phyloP scores from a whole-genome alignment of 1,284 basidiomycete species.

The Marasmius oreades region DNA sequence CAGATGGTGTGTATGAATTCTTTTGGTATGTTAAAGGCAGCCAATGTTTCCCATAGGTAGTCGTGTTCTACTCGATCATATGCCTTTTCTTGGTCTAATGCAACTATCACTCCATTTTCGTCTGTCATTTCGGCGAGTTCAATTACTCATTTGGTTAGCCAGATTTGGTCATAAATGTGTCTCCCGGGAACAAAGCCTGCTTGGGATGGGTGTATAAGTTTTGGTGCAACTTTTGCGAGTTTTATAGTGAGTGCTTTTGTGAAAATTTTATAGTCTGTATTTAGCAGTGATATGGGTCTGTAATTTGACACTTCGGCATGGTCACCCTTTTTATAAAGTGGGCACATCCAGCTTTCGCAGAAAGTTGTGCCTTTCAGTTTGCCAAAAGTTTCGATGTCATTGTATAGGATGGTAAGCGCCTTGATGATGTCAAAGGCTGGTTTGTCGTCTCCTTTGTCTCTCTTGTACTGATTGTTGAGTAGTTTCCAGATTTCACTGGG shows the following conservation, averaged over 20 bases:
- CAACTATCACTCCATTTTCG: slow-evolving; percentile 17
- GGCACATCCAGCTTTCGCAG: slow-evolving; percentile 34
- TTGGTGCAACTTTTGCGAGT: slow-evolving; percentile 10
- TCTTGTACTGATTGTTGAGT: no score
- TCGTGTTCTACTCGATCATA: slow-evolving; percentile 10
- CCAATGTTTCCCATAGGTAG: slow-evolving; percentile 21
- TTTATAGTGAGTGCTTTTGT: slow-evolving; percentile 10
- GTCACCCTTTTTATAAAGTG: no score
- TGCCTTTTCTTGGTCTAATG: no score
- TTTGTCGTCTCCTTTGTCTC: no score
- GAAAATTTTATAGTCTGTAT: slow-evolving; percentile 16
- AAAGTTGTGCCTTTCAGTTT: no score
- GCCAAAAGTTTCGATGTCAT: no score
- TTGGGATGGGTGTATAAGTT: slow-evolving; percentile 15
- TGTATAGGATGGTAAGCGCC: no score
- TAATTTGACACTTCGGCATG: slow-evolving; percentile 12
- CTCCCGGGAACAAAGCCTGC: slow-evolving; percentile 20
- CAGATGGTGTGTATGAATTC: slow-evolving; percentile 13
- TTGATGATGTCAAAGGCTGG: no score
- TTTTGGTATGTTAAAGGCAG: slow-evolving; percentile 15
- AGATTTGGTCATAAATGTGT: slow-evolving; percentile 19
- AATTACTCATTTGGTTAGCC: slow-evolving; percentile 15
- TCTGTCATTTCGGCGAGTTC: slow-evolving; percentile 18
- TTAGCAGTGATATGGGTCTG: slow-evolving; percentile 12
- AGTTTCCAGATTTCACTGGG: slow-evolving; percentile 26